Evolutionary conservation across 352 stramenopile genomes (phyloP).

Genomic region (Globisporangium nunn): DNA sequence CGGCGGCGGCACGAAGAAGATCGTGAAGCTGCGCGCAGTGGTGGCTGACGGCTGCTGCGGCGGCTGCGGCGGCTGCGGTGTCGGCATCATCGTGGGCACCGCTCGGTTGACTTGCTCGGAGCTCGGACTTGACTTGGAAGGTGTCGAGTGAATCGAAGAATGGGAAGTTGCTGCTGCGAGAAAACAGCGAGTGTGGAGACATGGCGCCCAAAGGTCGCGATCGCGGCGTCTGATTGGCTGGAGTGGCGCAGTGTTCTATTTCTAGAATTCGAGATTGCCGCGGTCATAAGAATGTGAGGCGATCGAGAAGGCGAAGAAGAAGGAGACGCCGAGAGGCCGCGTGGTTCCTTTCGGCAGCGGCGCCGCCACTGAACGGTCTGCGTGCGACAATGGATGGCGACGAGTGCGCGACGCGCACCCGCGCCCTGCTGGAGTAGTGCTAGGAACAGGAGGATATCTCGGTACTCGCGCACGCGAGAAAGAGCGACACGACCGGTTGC

Average conservation of each 20-base stretch:
- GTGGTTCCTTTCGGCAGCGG: too few relatives aligned
- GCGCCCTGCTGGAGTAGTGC: too few relatives aligned
- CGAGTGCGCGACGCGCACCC: too few relatives aligned
- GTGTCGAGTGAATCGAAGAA: not conserved
- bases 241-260: not conserved
- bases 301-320: not conserved
- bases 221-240: not conserved
- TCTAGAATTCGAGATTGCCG: not conserved
- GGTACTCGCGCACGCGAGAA: too few relatives aligned
- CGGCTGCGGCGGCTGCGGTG: constrained; percentile 7
- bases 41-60: constrained; percentile 14
- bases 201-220: not conserved
- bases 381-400: too few relatives aligned
- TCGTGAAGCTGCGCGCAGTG: constrained; percentile 13
- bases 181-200: not conserved
- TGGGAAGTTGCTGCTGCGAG: not conserved
- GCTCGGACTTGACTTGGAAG: constrained; percentile 2
- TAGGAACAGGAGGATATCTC: too few relatives aligned
- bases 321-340: not conserved
- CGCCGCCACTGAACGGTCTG: too few relatives aligned
- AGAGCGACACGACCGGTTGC: too few relatives aligned
- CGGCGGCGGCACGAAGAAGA: constrained; percentile 54
- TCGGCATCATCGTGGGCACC: constrained; percentile 3
- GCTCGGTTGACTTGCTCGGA: constrained; percentile 3
- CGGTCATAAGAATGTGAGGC: not conserved